These are phyloP conservation scores for Trichophyton rubrum DNA, from an alignment of 2,329 filamentous ascomycete species.

Conservation along the genomic window DNA sequence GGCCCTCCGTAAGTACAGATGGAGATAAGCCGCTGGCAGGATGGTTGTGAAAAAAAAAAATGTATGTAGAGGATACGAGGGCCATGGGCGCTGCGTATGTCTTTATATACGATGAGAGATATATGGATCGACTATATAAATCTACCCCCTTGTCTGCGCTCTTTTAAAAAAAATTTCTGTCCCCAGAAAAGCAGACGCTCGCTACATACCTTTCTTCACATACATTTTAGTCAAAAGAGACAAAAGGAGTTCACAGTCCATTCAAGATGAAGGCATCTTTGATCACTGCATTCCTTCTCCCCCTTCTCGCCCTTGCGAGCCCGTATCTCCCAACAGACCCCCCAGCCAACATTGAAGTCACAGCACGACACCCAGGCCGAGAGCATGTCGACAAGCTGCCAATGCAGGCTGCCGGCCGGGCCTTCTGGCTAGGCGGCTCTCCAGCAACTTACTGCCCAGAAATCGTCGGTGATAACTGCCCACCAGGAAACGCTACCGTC, in stretches of 20 bases:
- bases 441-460: constrained; percentile 41
- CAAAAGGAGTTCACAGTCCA: not conserved
- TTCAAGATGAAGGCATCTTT: constrained; percentile 7
- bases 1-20: not conserved
- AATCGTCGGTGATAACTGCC: constrained; percentile 30
- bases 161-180: too few species aligned
- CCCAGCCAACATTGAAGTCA: constrained; percentile 15
- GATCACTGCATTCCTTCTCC: constrained; percentile 7
- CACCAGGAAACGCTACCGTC: constrained; percentile 37
- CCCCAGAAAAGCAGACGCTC: too few species aligned
- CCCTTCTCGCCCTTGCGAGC: constrained; percentile 10
- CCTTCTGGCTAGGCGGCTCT: constrained; percentile 40
- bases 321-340: constrained; percentile 1
- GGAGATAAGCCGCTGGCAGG: not conserved
- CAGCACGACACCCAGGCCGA: constrained; percentile 17
- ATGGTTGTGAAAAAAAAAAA: not conserved
- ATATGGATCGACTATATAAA: not conserved
- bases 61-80: not conserved
- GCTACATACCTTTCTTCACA: too few species aligned
- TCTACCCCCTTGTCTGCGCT: not conserved
- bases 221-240: too few species aligned
- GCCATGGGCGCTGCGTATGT: not conserved
- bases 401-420: constrained; percentile 37
- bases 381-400: constrained; percentile 33
- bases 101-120: not conserved